phyloP scores from a whole-genome alignment of 768 basidiomycete species.

The Cytidiella melzeri region DNA sequence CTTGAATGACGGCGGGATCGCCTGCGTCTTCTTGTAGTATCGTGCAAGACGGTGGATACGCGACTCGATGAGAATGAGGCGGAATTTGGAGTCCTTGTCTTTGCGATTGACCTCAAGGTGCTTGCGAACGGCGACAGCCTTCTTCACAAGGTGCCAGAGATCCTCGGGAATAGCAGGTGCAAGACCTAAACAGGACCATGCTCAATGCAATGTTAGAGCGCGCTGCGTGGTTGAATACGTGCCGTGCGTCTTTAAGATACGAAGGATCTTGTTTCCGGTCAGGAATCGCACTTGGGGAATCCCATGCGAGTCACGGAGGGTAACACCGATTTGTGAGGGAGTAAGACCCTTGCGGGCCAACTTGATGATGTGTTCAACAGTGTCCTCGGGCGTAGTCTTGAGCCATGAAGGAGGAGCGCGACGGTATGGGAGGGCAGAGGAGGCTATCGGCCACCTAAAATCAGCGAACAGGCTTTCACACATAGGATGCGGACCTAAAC shows the following conservation, averaged over 20 bases:
- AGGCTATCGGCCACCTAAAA: conserved; percentile 40
- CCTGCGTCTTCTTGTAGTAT: conserved; percentile 98
- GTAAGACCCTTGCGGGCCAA: conserved; percentile 97
- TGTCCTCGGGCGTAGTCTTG: conserved; percentile 93
- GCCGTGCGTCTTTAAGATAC: conserved; percentile 95
- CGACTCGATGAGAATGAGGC: conserved; percentile 98
- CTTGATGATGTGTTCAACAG: conserved; percentile 94
- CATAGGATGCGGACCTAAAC: conserved; percentile 29
- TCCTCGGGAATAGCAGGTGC: conserved; percentile 98
- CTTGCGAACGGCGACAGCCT: conserved; percentile 98
- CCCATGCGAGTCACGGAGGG: conserved; percentile 96
- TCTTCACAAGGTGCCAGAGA: conserved; percentile 99
- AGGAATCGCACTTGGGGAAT: conserved; percentile 98
- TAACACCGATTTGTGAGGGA: conserved; percentile 97
- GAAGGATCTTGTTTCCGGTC: conserved; percentile 98
- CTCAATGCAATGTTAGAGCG: not conserved
- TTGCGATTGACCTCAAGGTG: conserved; percentile 97
- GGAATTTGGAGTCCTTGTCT: conserved; percentile 97
- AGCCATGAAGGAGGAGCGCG: conserved; percentile 94
- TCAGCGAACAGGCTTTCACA: conserved; percentile 6
- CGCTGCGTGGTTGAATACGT: conserved; percentile 27
- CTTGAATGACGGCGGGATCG: conserved; percentile 97
- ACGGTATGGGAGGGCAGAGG: conserved; percentile 97
- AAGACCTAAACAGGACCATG: conserved; percentile 60
- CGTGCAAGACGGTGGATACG: conserved; percentile 96